These are phyloP conservation scores for Neurospora tetrasperma DNA, from an alignment of 495 filamentous ascomycete genomes.

Conservation along the genomic window DNA sequence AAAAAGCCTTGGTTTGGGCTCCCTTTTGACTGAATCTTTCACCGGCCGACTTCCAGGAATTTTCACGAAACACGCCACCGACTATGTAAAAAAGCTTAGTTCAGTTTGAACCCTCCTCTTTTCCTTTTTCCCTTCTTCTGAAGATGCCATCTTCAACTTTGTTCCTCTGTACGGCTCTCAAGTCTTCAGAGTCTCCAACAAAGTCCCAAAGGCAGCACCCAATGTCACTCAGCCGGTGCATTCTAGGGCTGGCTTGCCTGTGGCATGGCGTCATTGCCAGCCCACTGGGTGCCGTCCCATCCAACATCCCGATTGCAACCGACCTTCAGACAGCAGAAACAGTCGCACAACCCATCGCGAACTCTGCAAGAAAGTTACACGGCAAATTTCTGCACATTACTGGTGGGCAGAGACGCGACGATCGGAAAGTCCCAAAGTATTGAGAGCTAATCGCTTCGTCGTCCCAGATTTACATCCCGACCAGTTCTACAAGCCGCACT, in stretches of 20 bases:
- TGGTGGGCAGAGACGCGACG: slow-evolving; percentile 43
- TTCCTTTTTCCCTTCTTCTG: neutral
- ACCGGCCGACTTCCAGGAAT: neutral
- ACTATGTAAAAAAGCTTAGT: slow-evolving; percentile 6
- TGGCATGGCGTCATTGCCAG: slow-evolving; percentile 27
- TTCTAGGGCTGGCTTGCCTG: slow-evolving; percentile 20
- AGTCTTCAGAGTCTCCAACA: neutral
- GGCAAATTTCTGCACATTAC: slow-evolving; percentile 93
- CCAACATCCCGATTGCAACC: neutral
- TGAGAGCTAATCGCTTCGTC: slow-evolving; percentile 4
- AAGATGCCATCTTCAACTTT: neutral
- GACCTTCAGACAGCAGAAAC: neutral
- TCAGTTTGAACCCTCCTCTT: neutral
- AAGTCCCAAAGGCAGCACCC: neutral
- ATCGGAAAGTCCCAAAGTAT: neutral
- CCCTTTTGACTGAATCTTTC: neutral
- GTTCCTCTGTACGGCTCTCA: slow-evolving; percentile 1
- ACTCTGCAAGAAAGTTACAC: slow-evolving; percentile 40
- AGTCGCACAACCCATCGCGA: neutral
- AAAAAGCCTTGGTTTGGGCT: slow-evolving; percentile 5
- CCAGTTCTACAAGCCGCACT: slow-evolving; percentile 65
- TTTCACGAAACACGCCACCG: neutral
- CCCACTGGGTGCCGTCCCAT: slow-evolving; percentile 7
- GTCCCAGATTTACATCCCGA: slow-evolving; percentile 80
- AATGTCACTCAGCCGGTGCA: slow-evolving; percentile 13